Evolutionary conservation across 2,329 filamentous ascomycete genomes (phyloP).

Genomic region (Ophiostoma sp.): DNA sequence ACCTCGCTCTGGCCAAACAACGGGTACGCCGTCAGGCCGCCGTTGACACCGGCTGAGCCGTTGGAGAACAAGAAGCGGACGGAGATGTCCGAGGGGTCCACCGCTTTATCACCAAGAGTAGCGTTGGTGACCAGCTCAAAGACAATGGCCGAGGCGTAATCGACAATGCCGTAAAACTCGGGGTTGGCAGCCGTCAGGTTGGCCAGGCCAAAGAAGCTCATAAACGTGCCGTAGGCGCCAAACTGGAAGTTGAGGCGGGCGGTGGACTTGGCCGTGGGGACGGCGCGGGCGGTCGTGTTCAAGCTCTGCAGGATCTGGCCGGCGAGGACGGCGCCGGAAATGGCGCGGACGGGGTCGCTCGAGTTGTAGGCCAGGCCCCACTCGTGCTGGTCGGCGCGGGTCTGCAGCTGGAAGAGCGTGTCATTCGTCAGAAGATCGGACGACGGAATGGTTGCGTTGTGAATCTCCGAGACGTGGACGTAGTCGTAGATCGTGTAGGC

Average conservation of each 20-base stretch:
- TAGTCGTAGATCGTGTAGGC: conserved; percentile 64
- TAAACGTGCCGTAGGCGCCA: conserved; percentile 62
- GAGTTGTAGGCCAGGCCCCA: conserved; percentile 80
- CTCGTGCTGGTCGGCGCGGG: conserved; percentile 78
- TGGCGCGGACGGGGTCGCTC: conserved; percentile 64
- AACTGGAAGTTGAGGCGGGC: conserved; percentile 56
- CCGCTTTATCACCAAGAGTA: conserved; percentile 46
- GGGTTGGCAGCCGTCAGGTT: conserved; percentile 51
- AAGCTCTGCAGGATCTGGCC: conserved; percentile 56
- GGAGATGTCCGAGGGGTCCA: conserved; percentile 46
- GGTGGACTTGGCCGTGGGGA: conserved; percentile 34
- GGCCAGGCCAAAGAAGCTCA: conserved; percentile 63
- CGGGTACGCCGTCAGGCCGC: conserved; percentile 50
- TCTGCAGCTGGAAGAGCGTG: conserved; percentile 63
- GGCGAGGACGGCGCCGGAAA: conserved; percentile 59
- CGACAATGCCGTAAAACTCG: conserved; percentile 74
- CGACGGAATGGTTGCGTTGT: conserved; percentile 61
- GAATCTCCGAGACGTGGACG: conserved; percentile 60
- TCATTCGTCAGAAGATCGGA: conserved; percentile 59
- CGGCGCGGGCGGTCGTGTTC: conserved; percentile 48
- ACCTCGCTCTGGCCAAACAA: conserved; percentile 60
- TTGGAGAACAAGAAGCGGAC: conserved; percentile 65
- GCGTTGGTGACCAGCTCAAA: conserved; percentile 69
- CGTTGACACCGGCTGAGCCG: conserved; percentile 55
- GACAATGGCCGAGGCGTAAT: conserved; percentile 78